These are phyloP conservation scores for Phanerochaete sordida DNA, from an alignment of 768 basidiomycete genomes.

Conservation along the genomic window DNA sequence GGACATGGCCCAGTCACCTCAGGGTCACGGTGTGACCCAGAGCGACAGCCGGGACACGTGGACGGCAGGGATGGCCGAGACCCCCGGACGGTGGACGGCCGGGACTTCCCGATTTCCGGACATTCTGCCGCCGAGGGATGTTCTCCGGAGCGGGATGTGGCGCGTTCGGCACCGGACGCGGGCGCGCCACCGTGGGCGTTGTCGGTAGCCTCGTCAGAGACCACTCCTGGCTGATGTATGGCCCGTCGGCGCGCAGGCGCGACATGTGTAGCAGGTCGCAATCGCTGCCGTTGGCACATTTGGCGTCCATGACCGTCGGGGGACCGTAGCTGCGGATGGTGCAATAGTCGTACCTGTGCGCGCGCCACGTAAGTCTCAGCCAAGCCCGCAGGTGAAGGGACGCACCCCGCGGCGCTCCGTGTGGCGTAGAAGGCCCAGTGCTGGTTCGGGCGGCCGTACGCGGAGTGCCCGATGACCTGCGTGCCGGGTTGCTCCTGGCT, in stretches of 20 bases:
- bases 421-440: not conserved
- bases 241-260: not conserved
- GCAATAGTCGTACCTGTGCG: conserved; percentile 2
- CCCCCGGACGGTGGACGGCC: too few relatives aligned
- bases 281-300: not conserved
- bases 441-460: not conserved
- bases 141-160: not conserved
- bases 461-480: not conserved
- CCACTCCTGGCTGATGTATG: not conserved
- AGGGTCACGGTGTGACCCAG: too few relatives aligned
- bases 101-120: too few relatives aligned
- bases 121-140: not conserved
- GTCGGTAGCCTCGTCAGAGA: not conserved
- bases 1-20: too few relatives aligned
- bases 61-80: too few relatives aligned
- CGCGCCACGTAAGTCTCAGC: not conserved
- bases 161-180: not conserved
- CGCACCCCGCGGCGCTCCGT: not conserved
- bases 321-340: conserved; percentile 1
- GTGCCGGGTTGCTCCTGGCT: not conserved
- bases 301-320: not conserved
- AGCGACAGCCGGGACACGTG: too few relatives aligned
- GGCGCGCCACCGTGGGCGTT: not conserved
- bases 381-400: not conserved
- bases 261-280: not conserved